Base-by-base conservation (phyloP, 371 early-diverging fungal genomes). In the Rhizomucor pusillus region DNA sequence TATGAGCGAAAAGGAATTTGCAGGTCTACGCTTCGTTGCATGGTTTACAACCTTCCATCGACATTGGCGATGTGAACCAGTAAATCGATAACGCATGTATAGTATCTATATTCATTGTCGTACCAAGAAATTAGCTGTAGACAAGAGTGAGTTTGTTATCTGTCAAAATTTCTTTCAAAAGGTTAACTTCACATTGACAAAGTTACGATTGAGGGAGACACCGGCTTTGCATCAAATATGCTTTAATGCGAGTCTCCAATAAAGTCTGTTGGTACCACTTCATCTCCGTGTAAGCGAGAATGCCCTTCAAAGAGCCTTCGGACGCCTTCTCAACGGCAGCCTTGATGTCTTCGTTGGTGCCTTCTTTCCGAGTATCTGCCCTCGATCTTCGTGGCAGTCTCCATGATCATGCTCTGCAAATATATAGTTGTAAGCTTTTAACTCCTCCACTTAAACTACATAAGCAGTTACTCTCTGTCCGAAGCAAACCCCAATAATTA, bases 181-280 rank as follows among this genome's bases (percentile, higher is more conserved):
- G 29, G 29, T 29, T 29, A n/a, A 29, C 7, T 60, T 60, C 51
- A 55, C 57, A 3, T 99, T 99, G 80, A 99, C 95, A 79, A 99
- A 99, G 59, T 87, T 93, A 65, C 90, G 84, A 66, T 91, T 96
- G 54, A 99, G 83, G 43, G 91, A 87, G 59, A 99, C 99, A 71
- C 98, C 97, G 56, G 99, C 99, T 68, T 89, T 88, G 92, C 89
- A 77, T 99, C 99, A 63, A 99, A 93, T 77, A 98, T 90, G 68
- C 90, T 91, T 45, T 94, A 93, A 79, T 81, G 91, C 23, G 81
- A 63, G 79, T 93, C 93, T 52, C 94, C 90, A 66, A 92, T 81
- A 75, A 98, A 98, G 76, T 99, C 99, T 54, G 85, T 82, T 47
- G 97, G 96, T 58, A 99, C 99, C 45, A 99, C 96, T 36, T 91